A percentile compares a stretch with the other conserved stretches of the same genome.
These are phyloP conservation scores for Coleophoma crateriformis DNA, from an alignment of 2,329 filamentous ascomycete genomes.

Conservation along the genomic window DNA sequence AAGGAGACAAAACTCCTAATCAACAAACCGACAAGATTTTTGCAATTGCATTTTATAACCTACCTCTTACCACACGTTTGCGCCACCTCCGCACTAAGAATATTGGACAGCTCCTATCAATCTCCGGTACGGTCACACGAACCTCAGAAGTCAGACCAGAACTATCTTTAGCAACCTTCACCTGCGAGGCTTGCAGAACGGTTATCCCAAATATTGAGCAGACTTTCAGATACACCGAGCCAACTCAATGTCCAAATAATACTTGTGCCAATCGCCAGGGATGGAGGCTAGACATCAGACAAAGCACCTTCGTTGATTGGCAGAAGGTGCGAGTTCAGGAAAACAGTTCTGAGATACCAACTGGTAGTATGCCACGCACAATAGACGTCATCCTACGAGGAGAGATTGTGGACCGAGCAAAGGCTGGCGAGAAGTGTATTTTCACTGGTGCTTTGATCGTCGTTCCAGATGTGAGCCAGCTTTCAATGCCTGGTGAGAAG, in stretches of 20 bases:
- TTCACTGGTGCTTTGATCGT: constrained; percentile 96
- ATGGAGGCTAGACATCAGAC: constrained; percentile 96
- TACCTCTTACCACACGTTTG: constrained; percentile 41
- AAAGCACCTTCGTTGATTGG: constrained; percentile 98
- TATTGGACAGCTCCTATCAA: constrained; percentile 88
- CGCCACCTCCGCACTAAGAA: constrained; percentile 69
- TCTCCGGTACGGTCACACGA: constrained; percentile 93
- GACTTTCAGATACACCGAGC: constrained; percentile 95
- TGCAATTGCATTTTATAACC: constrained; percentile 68
- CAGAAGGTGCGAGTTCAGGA: constrained; percentile 98
- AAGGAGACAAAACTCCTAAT: constrained; percentile 72
- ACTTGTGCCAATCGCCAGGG: constrained; percentile 83
- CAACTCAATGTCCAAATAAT: constrained; percentile 86
- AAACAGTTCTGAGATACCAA: constrained; percentile 97
- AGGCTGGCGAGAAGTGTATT: constrained; percentile 96
- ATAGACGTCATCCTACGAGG: constrained; percentile 96
- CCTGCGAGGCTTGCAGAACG: constrained; percentile 80
- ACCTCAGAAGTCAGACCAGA: constrained; percentile 97
- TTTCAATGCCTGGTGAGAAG: constrained; percentile 80
- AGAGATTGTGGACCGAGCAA: constrained; percentile 95
- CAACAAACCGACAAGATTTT: constrained; percentile 98
- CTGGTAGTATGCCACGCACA: constrained; percentile 95
- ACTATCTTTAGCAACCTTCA: constrained; percentile 85
- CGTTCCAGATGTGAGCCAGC: constrained; percentile 92
- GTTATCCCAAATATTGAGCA: constrained; percentile 91